Conservation (phyloP, 1,139 yeast species). For the Lodderomyces margitis region DNA sequence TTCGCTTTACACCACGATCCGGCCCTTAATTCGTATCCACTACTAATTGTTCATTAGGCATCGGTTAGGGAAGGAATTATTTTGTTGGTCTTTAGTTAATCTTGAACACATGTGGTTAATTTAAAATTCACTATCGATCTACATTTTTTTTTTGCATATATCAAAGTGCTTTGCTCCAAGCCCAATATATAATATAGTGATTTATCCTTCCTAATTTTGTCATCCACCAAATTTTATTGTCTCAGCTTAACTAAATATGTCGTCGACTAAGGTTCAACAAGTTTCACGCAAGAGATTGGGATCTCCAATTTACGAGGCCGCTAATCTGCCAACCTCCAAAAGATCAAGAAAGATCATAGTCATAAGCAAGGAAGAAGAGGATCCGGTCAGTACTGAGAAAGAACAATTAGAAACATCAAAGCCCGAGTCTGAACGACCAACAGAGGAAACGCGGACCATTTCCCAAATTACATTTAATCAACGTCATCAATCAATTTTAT, state of each 20-base stretch:
- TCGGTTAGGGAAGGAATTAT: too few species aligned
- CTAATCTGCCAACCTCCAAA: neutral
- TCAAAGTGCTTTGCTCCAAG: too few species aligned
- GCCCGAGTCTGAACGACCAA: neutral
- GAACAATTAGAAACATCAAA: neutral
- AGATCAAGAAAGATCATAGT: slow-evolving; percentile 1
- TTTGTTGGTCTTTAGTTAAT: too few species aligned
- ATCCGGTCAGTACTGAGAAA: neutral
- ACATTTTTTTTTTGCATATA: too few species aligned
- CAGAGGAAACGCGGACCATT: neutral
- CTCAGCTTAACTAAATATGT: slow-evolving; percentile 6
- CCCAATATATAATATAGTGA: too few species aligned
- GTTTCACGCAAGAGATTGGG: slow-evolving; percentile 13
- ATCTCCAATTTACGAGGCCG: slow-evolving; percentile 6
- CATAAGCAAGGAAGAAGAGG: slow-evolving; percentile 1
- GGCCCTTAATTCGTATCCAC: too few species aligned
- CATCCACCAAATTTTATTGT: too few species aligned
- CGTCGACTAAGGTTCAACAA: slow-evolving; percentile 10
- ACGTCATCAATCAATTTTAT: slow-evolving; percentile 15
- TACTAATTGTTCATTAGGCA: too few species aligned
- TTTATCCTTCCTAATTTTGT: too few species aligned
- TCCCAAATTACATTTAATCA: slow-evolving; percentile 10
- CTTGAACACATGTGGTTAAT: too few species aligned
- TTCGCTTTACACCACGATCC: neutral
- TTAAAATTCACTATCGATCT: too few species aligned